Percentiles rank a stretch among this genome's conserved stretches.
Conservation (phyloP, 2,329 filamentous ascomycete genomes). For the Dactylella cylindrospora region DNA sequence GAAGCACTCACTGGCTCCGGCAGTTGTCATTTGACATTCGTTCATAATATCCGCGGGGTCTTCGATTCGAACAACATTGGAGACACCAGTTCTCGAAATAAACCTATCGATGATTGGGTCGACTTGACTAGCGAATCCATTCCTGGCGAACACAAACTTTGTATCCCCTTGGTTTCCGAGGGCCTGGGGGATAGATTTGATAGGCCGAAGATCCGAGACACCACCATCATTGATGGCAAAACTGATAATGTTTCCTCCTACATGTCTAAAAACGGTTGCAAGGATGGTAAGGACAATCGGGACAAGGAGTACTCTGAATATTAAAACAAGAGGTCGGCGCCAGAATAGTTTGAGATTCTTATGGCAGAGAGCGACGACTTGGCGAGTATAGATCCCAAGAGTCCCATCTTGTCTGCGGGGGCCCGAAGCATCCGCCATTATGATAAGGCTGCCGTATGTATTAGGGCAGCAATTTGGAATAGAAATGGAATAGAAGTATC, state of each 20-base stretch:
- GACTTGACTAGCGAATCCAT: constrained; percentile 57
- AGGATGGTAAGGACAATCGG: constrained; percentile 25
- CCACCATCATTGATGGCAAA: constrained; percentile 12
- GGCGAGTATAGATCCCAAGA: constrained; percentile 23
- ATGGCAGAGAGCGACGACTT: constrained; percentile 32
- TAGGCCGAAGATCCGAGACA: constrained; percentile 51
- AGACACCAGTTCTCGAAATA: constrained; percentile 1
- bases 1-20: constrained; percentile 71
- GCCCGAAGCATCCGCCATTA: constrained; percentile 8
- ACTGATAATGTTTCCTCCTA: constrained; percentile 9
- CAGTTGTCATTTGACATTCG: constrained; percentile 64
- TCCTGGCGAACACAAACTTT: constrained; percentile 73
- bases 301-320: constrained; percentile 31
- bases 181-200: constrained; percentile 66
- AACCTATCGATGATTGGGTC: constrained; percentile 45
- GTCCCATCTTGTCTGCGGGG: constrained; percentile 8
- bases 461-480: too few relatives aligned
- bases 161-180: constrained; percentile 56
- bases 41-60: constrained; percentile 58
- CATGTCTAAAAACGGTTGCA: constrained; percentile 21
- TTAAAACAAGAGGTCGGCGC: constrained; percentile 26
- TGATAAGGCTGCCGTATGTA: too few relatives aligned
- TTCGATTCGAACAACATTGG: constrained; percentile 23
- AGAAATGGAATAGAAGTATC: too few relatives aligned
- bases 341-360: constrained; percentile 43